Evolutionary conservation across 108 stramenopile species (phyloP).

Genomic region (Fragilaria radians): DNA sequence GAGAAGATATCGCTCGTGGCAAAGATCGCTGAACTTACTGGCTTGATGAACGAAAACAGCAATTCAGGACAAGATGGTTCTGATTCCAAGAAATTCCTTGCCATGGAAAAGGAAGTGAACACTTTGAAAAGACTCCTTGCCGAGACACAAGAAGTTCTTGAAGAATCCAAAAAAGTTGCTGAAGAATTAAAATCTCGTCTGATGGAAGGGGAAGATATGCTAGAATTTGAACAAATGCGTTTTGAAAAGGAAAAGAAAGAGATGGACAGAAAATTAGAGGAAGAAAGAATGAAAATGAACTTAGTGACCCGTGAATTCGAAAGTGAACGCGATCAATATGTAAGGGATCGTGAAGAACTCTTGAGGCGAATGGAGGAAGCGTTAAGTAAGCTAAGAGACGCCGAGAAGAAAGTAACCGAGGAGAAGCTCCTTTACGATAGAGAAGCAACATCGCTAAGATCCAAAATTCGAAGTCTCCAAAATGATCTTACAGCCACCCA

Average conservation of each 20-base stretch:
- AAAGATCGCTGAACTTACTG: conserved; percentile 29
- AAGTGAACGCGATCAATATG: conserved; percentile 5
- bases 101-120: conserved; percentile 25
- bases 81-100: not conserved
- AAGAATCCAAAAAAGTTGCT: conserved; percentile 11
- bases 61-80: conserved; percentile 7
- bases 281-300: conserved; percentile 17
- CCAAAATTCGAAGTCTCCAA: conserved; percentile 12
- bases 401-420: not conserved
- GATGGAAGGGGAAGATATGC: conserved; percentile 28
- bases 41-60: conserved; percentile 2
- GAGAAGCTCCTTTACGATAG: not conserved
- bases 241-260: conserved; percentile 33
- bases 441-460: conserved; percentile 7
- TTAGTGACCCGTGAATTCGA: conserved; percentile 5
- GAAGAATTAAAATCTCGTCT: conserved; percentile 25
- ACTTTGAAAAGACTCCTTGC: conserved; percentile 11
- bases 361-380: conserved; percentile 9
- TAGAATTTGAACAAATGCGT: conserved; percentile 54
- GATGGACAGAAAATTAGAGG: conserved; percentile 15
- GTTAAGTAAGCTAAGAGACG: not conserved
- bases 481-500: not conserved
- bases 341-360: conserved; percentile 2
- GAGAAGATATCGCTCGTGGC: conserved; percentile 25
- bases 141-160: conserved; percentile 13